Evolutionary conservation across 177 flowering plant species (phyloP), one percentile per base, ranked within the genome.

Genomic region (Vitis hybrid): DNA sequence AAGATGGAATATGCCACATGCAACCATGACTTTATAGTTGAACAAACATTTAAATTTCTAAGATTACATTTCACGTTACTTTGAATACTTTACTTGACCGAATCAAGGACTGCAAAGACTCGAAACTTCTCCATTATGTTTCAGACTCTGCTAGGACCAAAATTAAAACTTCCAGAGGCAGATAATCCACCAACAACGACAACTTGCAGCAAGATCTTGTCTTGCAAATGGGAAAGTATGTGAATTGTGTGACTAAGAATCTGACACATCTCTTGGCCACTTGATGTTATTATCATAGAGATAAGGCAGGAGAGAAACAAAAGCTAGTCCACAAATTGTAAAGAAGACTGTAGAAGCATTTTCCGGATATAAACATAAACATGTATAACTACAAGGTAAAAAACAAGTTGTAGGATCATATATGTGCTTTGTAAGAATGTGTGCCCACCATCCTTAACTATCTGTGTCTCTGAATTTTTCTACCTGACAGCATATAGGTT

Each of bases 311-410:
- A 71, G 59, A 56, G 64, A 64, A 66, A 63, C 49, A 22, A 67
- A 39, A 74, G 59, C 62, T 59, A 71, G 78, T 72, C 82, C 85
- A 79, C 80, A 70, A 58, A 2, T 56, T 69, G 60, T 29, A 29
- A 29, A 19, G 67, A 58, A 39, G 62, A 12, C 39, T n/a, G 56
- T 72, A 48, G 22, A 22, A 55, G 26, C 63, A 14, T 26, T 70
- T 31, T 70, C 61, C 22, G 65, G 22, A 57, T 14, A 16, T 29
- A 55, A 55, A 55, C 16, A n/a, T 14, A 55, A 5, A 15, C 16
- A 55, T 16, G 8, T 16, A 5, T 16, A 55, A 15, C 57, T 12
- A 55, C 15, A 3, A 15, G 6, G 1, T 14, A 14, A 14, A 15
- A 55, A 6, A 55, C 16, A 55, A 14, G n/a, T 55, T 15, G 31